Evolutionary conservation across 179 eudicot genomes (phyloP).

Genomic region (Camellia oleifera): DNA sequence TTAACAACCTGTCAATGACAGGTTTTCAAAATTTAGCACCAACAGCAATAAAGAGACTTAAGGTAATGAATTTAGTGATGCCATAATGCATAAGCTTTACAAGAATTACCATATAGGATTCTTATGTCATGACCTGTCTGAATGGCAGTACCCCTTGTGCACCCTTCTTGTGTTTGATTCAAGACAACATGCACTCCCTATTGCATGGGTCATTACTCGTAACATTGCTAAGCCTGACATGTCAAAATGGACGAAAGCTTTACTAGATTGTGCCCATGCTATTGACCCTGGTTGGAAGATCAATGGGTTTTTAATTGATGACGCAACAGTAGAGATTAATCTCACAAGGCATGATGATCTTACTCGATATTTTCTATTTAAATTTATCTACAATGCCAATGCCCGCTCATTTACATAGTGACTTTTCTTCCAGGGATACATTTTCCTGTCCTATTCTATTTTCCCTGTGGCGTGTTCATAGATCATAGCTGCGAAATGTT

Average conservation of each 20-base stretch:
- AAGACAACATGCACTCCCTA: slow-evolving; percentile 94
- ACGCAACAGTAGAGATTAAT: slow-evolving; percentile 84
- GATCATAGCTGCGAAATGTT: slow-evolving; percentile 84
- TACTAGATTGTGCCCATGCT: slow-evolving; percentile 57
- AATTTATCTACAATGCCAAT: background rate
- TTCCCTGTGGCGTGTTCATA: slow-evolving; percentile 91
- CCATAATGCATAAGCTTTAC: background rate
- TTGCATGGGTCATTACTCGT: slow-evolving; percentile 91
- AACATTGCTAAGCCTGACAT: slow-evolving; percentile 79
- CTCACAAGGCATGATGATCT: slow-evolving; percentile 70
- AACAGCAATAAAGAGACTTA: slow-evolving; percentile 56
- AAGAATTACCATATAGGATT: background rate
- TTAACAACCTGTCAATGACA: too few species aligned
- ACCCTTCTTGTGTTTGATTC: slow-evolving; percentile 97
- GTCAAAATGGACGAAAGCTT: slow-evolving; percentile 89
- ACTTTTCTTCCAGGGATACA: slow-evolving; percentile 60
- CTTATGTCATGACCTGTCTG: slow-evolving; percentile 29
- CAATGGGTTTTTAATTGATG: slow-evolving; percentile 81
- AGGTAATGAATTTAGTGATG: slow-evolving; percentile 45
- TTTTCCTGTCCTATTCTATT: slow-evolving; percentile 79
- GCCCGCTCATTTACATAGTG: slow-evolving; percentile 11
- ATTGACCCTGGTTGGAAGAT: slow-evolving; percentile 82
- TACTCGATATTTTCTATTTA: background rate
- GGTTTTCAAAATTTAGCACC: too few species aligned
- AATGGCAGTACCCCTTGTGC: slow-evolving; percentile 85